phyloP scores from a whole-genome alignment of 139 green algal species.

The Chlamydomonas sphaeroides region DNA sequence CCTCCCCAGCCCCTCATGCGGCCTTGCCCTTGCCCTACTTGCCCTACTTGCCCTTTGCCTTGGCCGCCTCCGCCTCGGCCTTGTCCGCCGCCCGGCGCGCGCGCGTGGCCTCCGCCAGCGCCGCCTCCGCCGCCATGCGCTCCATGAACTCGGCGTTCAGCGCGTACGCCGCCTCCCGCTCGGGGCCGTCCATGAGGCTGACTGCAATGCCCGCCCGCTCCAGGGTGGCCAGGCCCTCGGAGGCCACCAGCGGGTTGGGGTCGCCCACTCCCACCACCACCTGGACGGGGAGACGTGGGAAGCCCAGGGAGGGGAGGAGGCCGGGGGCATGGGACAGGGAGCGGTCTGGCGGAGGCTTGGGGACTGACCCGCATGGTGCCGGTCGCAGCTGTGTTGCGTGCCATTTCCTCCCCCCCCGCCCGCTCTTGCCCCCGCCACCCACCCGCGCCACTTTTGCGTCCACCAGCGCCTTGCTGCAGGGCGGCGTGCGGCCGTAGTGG shows the following conservation, averaged over 20 bases:
- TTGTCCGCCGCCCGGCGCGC: background rate
- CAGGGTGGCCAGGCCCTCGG: constrained; percentile 75
- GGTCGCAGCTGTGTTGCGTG: too few relatives aligned
- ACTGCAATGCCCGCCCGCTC: constrained; percentile 79
- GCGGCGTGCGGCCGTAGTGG: constrained; percentile 95
- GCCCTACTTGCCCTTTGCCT: background rate
- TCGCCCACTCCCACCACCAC: constrained; percentile 91
- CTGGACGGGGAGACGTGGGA: too few relatives aligned
- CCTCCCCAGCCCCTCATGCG: too few relatives aligned
- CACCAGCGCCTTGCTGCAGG: constrained; percentile 91
- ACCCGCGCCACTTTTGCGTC: constrained; percentile 81
- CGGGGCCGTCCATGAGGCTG: constrained; percentile 67
- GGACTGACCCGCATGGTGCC: too few relatives aligned
- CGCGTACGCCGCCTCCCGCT: constrained; percentile 64
- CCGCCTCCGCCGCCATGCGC: constrained; percentile 70
- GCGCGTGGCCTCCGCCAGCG: too few relatives aligned
- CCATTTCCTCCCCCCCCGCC: too few relatives aligned
- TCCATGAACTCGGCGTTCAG: constrained; percentile 92
- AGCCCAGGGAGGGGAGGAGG: too few relatives aligned
- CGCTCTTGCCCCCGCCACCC: background rate
- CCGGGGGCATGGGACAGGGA: too few relatives aligned
- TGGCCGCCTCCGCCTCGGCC: background rate
- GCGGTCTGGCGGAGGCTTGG: too few relatives aligned
- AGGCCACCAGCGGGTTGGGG: constrained; percentile 92
- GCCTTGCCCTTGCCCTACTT: too few relatives aligned